Evolutionary conservation across 345 rosid genomes (phyloP).

Genomic region (Populus nigra): DNA sequence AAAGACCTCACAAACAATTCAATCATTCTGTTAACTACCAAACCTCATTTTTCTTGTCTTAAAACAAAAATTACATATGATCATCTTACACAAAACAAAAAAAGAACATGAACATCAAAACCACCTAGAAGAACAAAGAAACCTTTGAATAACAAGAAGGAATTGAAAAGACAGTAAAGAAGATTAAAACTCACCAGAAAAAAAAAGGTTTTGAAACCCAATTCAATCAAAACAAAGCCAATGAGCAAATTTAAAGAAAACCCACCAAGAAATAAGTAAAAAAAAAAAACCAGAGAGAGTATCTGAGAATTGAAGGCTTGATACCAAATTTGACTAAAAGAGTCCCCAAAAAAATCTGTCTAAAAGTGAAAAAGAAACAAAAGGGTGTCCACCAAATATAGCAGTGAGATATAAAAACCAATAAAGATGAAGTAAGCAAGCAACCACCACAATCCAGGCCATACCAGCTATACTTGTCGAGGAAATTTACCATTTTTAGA

Average conservation of each 20-base stretch:
- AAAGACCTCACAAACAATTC: neutral
- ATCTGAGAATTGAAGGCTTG: neutral
- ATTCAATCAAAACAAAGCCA: neutral
- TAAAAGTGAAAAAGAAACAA: neutral
- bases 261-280: neutral
- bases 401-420: neutral
- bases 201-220: neutral
- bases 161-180: neutral
- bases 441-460: conserved; percentile 7
- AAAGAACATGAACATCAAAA: too few species aligned
- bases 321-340: conserved; percentile 1
- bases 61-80: neutral
- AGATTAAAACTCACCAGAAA: neutral
- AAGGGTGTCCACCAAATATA: neutral
- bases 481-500: neutral
- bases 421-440: conserved; percentile 9
- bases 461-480: neutral
- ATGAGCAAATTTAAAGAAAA: neutral
- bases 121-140: neutral
- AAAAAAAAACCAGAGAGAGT: neutral
- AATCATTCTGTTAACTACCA: neutral
- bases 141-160: neutral
- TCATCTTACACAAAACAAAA: neutral
- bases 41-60: neutral
- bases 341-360: neutral